Evolutionary conservation across 2,329 filamentous ascomycete genomes (phyloP).

Genomic region (Ophiostoma sp.): DNA sequence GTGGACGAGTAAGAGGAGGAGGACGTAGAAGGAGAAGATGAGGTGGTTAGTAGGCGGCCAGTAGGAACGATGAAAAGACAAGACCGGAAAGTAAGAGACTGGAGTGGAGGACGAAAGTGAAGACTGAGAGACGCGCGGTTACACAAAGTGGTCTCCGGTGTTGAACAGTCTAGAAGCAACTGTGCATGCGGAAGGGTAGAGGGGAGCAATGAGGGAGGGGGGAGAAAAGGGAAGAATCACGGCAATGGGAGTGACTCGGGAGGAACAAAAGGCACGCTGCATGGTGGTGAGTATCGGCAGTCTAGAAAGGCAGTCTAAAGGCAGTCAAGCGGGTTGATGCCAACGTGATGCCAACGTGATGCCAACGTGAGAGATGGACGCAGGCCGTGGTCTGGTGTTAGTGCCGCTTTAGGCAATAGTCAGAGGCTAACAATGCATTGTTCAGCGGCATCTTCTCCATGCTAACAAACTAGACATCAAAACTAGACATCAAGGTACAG

Average conservation of each 20-base stretch:
- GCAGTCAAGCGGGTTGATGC: too few species aligned
- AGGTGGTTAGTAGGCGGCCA: not conserved
- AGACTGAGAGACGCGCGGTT: not conserved
- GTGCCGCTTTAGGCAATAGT: not conserved
- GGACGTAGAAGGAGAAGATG: not conserved
- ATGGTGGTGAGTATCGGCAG: not conserved
- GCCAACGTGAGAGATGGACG: not conserved
- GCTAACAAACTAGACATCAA: not conserved
- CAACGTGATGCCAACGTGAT: not conserved
- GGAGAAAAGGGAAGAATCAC: not conserved
- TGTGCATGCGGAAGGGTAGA: not conserved
- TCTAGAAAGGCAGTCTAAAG: not conserved
- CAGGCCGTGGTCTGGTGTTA: not conserved
- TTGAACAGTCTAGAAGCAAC: not conserved
- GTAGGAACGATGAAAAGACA: not conserved
- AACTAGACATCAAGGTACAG: not conserved
- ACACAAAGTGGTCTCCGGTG: not conserved
- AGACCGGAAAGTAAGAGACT: not conserved
- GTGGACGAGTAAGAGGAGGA: not conserved
- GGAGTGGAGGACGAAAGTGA: not conserved
- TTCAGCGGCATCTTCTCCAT: not conserved
- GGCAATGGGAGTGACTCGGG: not conserved
- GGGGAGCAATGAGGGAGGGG: not conserved
- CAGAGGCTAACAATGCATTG: not conserved
- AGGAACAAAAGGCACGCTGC: not conserved